phyloP scores from a whole-genome alignment of 78 protist genomes.

The Pigoraptor vietnamica region DNA sequence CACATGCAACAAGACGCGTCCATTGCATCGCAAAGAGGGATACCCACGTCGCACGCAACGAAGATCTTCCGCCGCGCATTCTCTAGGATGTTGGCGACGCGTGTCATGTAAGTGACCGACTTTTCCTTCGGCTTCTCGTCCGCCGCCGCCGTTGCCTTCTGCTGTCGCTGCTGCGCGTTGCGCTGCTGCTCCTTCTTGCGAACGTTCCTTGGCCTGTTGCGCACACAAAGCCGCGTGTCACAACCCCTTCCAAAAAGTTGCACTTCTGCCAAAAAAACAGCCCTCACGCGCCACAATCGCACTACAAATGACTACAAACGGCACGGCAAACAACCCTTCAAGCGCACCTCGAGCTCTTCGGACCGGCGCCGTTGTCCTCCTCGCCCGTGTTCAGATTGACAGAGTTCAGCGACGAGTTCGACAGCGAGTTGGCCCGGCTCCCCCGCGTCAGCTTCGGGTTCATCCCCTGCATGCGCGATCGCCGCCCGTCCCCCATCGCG shows the following conservation, averaged over 20 bases:
- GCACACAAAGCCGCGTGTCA: no score
- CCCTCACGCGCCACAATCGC: background rate
- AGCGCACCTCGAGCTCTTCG: background rate
- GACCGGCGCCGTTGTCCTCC: background rate
- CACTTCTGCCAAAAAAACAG: background rate
- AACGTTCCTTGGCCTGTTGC: background rate
- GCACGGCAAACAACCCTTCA: no score
- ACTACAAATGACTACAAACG: background rate
- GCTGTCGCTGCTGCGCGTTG: background rate
- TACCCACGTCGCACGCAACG: background rate
- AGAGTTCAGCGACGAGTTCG: background rate
- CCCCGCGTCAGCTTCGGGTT: background rate
- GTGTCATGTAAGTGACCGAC: background rate
- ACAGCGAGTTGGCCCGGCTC: background rate
- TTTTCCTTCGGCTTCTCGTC: background rate
- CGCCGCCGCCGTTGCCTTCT: background rate
- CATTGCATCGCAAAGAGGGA: no score
- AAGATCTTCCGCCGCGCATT: background rate
- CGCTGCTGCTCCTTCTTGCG: background rate
- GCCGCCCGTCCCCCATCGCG: background rate
- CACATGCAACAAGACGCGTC: no score
- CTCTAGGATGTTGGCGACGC: background rate
- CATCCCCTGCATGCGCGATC: background rate
- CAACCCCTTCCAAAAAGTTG: no score
- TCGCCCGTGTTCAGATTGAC: background rate